Base-by-base conservation (phyloP, 805 yeast species). In the Ogataea kodamae region DNA sequence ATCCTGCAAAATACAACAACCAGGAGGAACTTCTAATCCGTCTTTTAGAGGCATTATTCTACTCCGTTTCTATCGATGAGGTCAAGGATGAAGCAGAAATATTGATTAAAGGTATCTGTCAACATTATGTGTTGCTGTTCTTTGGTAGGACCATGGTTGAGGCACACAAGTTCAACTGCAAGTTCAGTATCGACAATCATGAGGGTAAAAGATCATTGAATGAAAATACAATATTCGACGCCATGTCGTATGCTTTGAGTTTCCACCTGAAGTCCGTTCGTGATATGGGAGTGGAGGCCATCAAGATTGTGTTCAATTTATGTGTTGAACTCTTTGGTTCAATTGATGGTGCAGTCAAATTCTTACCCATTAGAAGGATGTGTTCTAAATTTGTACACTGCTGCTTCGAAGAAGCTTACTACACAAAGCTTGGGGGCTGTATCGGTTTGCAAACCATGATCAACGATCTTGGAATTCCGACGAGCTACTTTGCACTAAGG, bases 331-430 rank as follows among this genome's bases (percentile, higher is more conserved):
- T 92, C 1, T 85, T 87, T 59, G 95, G 90, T 0, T 61, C 70
- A 0, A 67, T 68, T 1, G 83, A 78, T 12, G 72, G 76, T 28
- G 81, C 86, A 1, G 67, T 81, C 39, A 72, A 76, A 33, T 82
- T 85, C 35, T 86, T 95, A 1, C 69, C 88, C 22, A 72, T 88
- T 45, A 73, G 92, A 39, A 70, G 81, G 5, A 65, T 90, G 66
- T 78, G 85, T 46, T 80, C 86, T 31, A 81, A 80, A 33, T 82
- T 94, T 50, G 78, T 92, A 26, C 99, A 94, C 52, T 74, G 86
- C 27, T 89, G 97, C 61, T 92, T 84, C 54, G 94, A 85, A 42
- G 96, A 86, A 57, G 81, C 78, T 21, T 90, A 84, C 60, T 85
- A 83, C 55, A 72, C 79, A 20, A 92, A 92, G 48, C 68, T 85